Evolutionary conservation across 2,329 filamentous ascomycete genomes (phyloP).

Genomic region (Neonectria coccinea): DNA sequence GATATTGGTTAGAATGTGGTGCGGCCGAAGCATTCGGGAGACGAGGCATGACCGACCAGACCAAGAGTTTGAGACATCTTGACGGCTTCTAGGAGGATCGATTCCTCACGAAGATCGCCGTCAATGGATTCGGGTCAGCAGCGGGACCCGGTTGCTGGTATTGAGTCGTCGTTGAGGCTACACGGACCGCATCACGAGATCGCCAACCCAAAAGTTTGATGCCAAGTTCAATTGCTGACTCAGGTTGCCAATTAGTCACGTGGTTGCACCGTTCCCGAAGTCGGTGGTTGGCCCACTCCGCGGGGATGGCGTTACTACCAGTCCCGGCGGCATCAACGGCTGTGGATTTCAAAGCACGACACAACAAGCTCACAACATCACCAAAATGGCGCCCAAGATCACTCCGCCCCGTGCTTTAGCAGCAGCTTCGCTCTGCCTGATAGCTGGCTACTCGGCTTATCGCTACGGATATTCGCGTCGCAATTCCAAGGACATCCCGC

Average conservation of each 20-base stretch:
- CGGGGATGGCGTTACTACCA: slow-evolving; percentile 25
- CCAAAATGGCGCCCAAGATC: slow-evolving; percentile 45
- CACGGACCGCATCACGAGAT: slow-evolving; percentile 38
- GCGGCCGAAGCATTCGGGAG: slow-evolving; percentile 19
- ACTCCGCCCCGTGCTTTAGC: slow-evolving; percentile 45
- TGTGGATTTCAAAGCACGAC: slow-evolving; percentile 51
- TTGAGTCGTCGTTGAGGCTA: slow-evolving; percentile 35
- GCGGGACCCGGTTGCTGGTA: slow-evolving; percentile 24
- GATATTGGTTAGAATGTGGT: slow-evolving; percentile 28
- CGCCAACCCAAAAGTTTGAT: slow-evolving; percentile 45
- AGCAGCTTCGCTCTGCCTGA: slow-evolving; percentile 45
- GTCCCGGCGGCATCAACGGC: slow-evolving; percentile 43
- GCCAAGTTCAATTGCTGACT: slow-evolving; percentile 43
- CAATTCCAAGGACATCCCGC: slow-evolving; percentile 34
- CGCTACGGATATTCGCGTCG: slow-evolving; percentile 41
- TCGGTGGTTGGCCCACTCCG: slow-evolving; percentile 38
- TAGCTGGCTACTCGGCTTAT: slow-evolving; percentile 48
- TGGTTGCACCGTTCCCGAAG: slow-evolving; percentile 35
- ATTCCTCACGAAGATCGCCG: slow-evolving; percentile 32
- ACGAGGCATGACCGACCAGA: slow-evolving; percentile 63
- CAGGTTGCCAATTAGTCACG: slow-evolving; percentile 38
- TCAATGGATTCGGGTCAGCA: slow-evolving; percentile 30
- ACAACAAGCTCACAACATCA: slow-evolving; percentile 32
- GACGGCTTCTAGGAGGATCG: slow-evolving; percentile 39
- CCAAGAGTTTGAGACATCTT: slow-evolving; percentile 85